Percentiles rank a stretch among this genome's conserved stretches.
Evolutionary conservation across 83 land plant genomes (phyloP).

Genomic region (Picea engelmannii): DNA sequence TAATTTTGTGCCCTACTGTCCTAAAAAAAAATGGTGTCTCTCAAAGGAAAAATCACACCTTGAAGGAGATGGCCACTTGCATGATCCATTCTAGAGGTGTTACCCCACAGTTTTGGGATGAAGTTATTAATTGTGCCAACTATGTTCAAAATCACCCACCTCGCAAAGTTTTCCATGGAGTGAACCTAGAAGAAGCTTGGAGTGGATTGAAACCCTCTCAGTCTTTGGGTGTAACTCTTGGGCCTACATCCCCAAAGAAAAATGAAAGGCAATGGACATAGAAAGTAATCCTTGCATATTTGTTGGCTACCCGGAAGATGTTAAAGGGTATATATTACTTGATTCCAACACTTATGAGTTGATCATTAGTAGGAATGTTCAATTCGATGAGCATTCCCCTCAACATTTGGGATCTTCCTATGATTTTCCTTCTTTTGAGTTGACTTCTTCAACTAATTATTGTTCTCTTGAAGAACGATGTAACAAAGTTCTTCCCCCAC

Average conservation of each 20-base stretch:
- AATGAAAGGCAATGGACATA: background rate
- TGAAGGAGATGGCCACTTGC: background rate
- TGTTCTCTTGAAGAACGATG: background rate
- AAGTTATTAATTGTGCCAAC: background rate
- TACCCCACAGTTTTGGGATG: background rate
- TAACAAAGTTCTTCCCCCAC: background rate
- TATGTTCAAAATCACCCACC: background rate
- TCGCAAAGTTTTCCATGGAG: background rate
- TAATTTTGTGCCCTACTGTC: background rate
- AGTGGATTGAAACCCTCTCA: background rate
- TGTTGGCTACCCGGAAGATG: too few species aligned
- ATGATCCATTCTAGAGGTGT: background rate
- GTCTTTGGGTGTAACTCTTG: background rate
- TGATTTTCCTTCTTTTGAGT: background rate
- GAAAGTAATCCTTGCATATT: background rate
- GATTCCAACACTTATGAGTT: background rate
- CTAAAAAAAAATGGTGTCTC: background rate
- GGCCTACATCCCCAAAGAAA: background rate
- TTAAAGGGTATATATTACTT: background rate
- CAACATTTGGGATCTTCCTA: background rate
- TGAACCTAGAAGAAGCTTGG: background rate
- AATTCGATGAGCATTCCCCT: background rate
- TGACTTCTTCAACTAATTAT: background rate
- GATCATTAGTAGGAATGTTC: background rate
- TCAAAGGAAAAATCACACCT: background rate